Evolutionary conservation across 306 rosid genomes (phyloP).

Genomic region (Trichosanthes cucumerina): DNA sequence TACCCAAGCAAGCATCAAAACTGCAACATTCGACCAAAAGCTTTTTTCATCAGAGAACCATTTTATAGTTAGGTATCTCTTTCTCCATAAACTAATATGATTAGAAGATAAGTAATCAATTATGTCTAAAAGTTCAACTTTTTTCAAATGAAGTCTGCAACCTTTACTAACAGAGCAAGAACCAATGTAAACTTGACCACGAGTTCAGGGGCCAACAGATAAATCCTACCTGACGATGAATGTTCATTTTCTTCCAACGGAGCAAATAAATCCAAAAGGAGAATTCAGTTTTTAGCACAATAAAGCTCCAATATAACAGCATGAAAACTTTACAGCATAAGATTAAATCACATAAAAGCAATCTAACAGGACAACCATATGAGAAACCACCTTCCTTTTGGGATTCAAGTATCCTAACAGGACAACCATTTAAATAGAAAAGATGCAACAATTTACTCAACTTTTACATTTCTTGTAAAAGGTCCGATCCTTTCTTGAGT

Average conservation of each 20-base stretch:
- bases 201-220: background rate
- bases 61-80: background rate
- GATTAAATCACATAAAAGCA: background rate
- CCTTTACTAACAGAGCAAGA: background rate
- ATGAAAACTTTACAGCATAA: background rate
- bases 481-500: background rate
- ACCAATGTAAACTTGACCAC: background rate
- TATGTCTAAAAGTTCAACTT: background rate
- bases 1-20: conserved; percentile 2
- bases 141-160: background rate
- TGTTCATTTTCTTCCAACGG: background rate
- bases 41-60: background rate
- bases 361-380: background rate
- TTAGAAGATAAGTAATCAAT: background rate
- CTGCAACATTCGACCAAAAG: background rate
- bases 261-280: background rate
- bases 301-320: background rate
- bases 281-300: background rate
- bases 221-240: background rate
- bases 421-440: background rate
- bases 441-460: background rate
- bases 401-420: background rate
- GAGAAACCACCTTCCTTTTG: background rate
- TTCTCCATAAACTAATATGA: background rate
- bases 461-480: background rate